These are phyloP conservation scores for Sanghuangporus weigelae DNA, from an alignment of 1,284 basidiomycete species.

Conservation along the genomic window DNA sequence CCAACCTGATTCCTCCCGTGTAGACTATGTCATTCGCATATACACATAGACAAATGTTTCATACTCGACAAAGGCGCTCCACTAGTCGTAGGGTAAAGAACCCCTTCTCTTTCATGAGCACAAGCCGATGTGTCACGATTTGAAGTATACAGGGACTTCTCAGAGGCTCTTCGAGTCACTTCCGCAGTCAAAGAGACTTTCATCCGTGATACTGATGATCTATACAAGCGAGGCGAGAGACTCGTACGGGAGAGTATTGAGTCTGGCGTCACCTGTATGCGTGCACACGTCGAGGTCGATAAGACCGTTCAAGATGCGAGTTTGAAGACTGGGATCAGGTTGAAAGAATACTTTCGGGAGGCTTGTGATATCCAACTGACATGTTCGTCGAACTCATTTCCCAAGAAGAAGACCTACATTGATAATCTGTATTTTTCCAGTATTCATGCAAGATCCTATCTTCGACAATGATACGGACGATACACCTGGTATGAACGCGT, in stretches of 20 bases:
- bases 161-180: slow-evolving; percentile 50
- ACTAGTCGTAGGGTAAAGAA: slow-evolving; percentile 44
- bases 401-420: background rate
- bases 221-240: slow-evolving; percentile 45
- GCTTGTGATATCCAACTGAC: slow-evolving; percentile 53
- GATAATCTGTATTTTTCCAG: slow-evolving; percentile 30
- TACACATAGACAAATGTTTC: slow-evolving; percentile 66
- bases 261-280: slow-evolving; percentile 56
- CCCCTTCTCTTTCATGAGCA: background rate
- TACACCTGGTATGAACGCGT: slow-evolving; percentile 39
- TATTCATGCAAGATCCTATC: slow-evolving; percentile 58
- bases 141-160: slow-evolving; percentile 40
- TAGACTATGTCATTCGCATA: slow-evolving; percentile 58
- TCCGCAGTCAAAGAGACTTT: slow-evolving; percentile 46
- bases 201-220: slow-evolving; percentile 35
- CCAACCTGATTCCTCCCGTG: background rate
- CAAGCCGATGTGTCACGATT: background rate
- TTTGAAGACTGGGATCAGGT: slow-evolving; percentile 42
- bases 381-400: slow-evolving; percentile 31
- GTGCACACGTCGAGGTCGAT: slow-evolving; percentile 64
- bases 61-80: slow-evolving; percentile 49
- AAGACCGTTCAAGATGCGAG: slow-evolving; percentile 44
- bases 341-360: slow-evolving; percentile 40
- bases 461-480: slow-evolving; percentile 33
- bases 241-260: slow-evolving; percentile 52